Percentiles rank a stretch among this genome's conserved stretches.
phyloP scores from a whole-genome alignment of 1,284 basidiomycete species.

The Neolentinus lepideus region DNA sequence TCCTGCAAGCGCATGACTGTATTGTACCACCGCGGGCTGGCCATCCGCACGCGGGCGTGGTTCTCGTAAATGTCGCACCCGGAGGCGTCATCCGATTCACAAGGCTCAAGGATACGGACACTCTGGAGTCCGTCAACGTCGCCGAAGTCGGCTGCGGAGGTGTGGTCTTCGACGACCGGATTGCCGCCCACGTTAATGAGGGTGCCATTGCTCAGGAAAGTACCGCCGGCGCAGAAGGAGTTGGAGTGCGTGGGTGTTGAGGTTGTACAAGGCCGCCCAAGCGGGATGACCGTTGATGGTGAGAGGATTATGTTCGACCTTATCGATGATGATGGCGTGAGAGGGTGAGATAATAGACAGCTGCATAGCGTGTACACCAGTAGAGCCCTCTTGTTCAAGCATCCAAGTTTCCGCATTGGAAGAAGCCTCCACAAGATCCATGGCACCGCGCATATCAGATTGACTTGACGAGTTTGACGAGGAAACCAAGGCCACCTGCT shows the following conservation, averaged over 20 bases:
- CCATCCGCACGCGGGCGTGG: conserved; percentile 56
- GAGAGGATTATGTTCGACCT: conserved; percentile 80
- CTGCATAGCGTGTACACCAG: conserved; percentile 83
- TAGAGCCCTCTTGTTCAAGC: conserved; percentile 51
- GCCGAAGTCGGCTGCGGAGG: conserved; percentile 66
- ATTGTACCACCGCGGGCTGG: conserved; percentile 73
- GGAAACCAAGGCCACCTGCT: not conserved
- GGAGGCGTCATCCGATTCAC: conserved; percentile 39
- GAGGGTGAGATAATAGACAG: conserved; percentile 60
- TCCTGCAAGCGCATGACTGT: conserved; percentile 64
- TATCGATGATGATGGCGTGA: conserved; percentile 74
- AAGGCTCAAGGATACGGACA: conserved; percentile 68
- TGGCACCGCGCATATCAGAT: not conserved
- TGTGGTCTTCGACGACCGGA: conserved; percentile 56
- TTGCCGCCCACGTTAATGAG: conserved; percentile 75
- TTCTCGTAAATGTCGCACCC: conserved; percentile 61
- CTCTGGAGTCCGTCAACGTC: conserved; percentile 70
- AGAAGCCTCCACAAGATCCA: conserved; percentile 15
- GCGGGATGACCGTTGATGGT: conserved; percentile 67
- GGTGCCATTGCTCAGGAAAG: conserved; percentile 70
- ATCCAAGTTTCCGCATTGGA: conserved; percentile 32
- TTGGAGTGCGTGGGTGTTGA: conserved; percentile 65
- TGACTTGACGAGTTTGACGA: not conserved
- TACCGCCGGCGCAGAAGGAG: conserved; percentile 84
- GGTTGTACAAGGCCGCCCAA: conserved; percentile 71